Percentiles rank a stretch among this genome's conserved stretches.
phyloP scores from a whole-genome alignment of 1,139 yeast genomes.

The Debaryomycetaceae sp. region DNA sequence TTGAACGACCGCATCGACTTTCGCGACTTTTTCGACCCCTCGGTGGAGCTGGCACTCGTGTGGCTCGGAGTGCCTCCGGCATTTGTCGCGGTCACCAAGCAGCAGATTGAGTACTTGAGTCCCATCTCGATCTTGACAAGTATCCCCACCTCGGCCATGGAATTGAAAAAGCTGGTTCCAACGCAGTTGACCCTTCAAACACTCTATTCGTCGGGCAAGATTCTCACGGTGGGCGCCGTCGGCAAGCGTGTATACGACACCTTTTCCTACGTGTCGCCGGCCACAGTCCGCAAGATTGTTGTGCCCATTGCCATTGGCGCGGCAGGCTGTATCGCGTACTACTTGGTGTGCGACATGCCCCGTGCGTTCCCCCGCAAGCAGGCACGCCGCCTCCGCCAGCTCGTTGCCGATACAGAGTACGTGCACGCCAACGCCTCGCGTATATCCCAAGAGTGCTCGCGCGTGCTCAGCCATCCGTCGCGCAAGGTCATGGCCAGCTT shows the following conservation, averaged over 20 bases:
- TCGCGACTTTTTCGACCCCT: constrained; percentile 69
- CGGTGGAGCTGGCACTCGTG: constrained; percentile 42
- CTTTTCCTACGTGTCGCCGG: constrained; percentile 18
- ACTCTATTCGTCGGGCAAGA: constrained; percentile 33
- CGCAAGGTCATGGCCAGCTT: constrained; percentile 74
- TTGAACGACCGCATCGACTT: constrained; percentile 51
- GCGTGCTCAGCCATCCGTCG: constrained; percentile 71
- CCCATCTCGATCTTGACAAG: constrained; percentile 24
- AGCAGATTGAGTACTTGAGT: constrained; percentile 22
- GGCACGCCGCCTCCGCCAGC: constrained; percentile 56
- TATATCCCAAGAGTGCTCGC: constrained; percentile 70
- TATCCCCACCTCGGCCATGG: constrained; percentile 21
- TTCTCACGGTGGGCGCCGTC: constrained; percentile 33
- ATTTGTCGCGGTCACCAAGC: constrained; percentile 16
- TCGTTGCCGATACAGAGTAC: constrained; percentile 60
- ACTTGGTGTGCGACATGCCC: constrained; percentile 71
- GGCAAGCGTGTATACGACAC: constrained; percentile 20
- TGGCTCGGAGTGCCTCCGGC: constrained; percentile 34
- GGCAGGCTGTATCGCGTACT: constrained; percentile 50
- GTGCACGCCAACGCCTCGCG: constrained; percentile 69
- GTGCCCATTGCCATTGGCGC: constrained; percentile 42
- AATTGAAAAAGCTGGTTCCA: constrained; percentile 26
- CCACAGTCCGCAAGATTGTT: constrained; percentile 23
- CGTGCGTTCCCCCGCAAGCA: constrained; percentile 80
- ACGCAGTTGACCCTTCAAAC: constrained; percentile 33